A percentile compares a stretch with the other conserved stretches of the same genome.
Evolutionary conservation across 225 moss, liverwort and hornwort genomes (phyloP).

Genomic region (Polytrichum formosum): DNA sequence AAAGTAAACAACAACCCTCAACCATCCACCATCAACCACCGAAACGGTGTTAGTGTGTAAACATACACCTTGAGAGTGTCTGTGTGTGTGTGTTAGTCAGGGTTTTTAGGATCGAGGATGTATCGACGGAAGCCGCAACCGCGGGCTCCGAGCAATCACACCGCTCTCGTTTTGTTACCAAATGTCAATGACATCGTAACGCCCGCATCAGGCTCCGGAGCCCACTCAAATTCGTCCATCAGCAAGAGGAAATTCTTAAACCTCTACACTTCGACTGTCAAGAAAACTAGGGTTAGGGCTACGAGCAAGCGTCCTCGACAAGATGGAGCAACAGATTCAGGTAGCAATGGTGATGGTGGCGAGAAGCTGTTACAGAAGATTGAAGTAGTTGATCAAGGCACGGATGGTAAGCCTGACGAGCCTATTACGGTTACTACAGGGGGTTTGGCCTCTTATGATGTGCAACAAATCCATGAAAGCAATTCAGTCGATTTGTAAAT

Average conservation of each 20-base stretch:
- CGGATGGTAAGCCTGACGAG: slow-evolving; percentile 5
- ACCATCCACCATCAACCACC: too few species aligned
- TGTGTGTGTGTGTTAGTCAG: not conserved
- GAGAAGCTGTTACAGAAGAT: slow-evolving; percentile 15
- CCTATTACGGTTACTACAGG: not conserved
- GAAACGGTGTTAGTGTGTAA: too few species aligned
- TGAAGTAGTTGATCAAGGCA: slow-evolving; percentile 4
- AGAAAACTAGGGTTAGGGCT: slow-evolving; percentile 40
- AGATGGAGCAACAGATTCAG: slow-evolving; percentile 6
- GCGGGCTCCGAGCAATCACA: slow-evolving; percentile 52
- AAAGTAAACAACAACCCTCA: too few species aligned
- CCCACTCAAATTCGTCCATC: slow-evolving; percentile 21
- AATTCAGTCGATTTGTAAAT: too few species aligned
- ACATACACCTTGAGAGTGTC: too few species aligned
- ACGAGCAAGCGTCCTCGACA: slow-evolving; percentile 7
- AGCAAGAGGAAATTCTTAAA: slow-evolving; percentile 57
- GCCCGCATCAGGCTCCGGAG: slow-evolving; percentile 10
- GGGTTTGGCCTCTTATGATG: too few species aligned
- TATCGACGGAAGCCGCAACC: slow-evolving; percentile 46
- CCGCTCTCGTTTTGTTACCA: slow-evolving; percentile 40
- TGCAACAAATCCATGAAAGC: too few species aligned
- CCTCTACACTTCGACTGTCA: slow-evolving; percentile 40
- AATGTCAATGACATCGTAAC: slow-evolving; percentile 46
- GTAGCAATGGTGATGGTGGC: slow-evolving; percentile 1
- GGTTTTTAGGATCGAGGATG: slow-evolving; percentile 22